These are phyloP conservation scores for Hortiboletus campestris DNA, from an alignment of 768 basidiomycete genomes.

Conservation along the genomic window DNA sequence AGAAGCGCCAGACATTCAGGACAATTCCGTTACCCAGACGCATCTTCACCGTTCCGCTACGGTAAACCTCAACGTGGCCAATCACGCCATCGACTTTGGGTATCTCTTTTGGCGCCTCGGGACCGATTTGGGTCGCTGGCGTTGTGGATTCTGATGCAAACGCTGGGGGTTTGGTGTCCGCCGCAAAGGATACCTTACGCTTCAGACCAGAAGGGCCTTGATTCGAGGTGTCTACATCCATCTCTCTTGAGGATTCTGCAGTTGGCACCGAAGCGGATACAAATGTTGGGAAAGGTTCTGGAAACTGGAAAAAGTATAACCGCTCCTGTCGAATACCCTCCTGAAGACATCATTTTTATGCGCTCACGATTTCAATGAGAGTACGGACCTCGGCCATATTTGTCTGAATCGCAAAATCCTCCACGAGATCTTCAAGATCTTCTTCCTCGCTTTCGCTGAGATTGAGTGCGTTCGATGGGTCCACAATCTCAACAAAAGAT, in stretches of 20 bases:
- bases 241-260: conserved; percentile 28
- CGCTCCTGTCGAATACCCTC: conserved; percentile 56
- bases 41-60: conserved; percentile 84
- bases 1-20: conserved; percentile 58
- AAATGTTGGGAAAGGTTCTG: conserved; percentile 79
- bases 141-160: conserved; percentile 26
- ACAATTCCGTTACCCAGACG: conserved; percentile 78
- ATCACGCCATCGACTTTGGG: conserved; percentile 69
- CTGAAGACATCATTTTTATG: conserved; percentile 30
- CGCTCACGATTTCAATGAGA: background rate
- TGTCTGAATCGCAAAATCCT: conserved; percentile 56
- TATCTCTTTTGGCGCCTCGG: conserved; percentile 27
- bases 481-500: conserved; percentile 25
- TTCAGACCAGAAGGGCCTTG: conserved; percentile 33
- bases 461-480: conserved; percentile 60
- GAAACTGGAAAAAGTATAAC: conserved; percentile 91
- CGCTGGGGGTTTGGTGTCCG: conserved; percentile 53
- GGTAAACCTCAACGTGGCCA: conserved; percentile 82
- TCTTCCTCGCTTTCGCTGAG: conserved; percentile 77
- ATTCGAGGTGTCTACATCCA: conserved; percentile 33
- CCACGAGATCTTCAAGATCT: conserved; percentile 73
- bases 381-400: conserved; percentile 39
- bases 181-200: conserved; percentile 59
- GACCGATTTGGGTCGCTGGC: conserved; percentile 14
- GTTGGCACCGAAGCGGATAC: conserved; percentile 34